Evolutionary conservation across 257 asterid genomes (phyloP), one percentile per base, ranked within the genome.

Genomic region (Solanum paucissectum): DNA sequence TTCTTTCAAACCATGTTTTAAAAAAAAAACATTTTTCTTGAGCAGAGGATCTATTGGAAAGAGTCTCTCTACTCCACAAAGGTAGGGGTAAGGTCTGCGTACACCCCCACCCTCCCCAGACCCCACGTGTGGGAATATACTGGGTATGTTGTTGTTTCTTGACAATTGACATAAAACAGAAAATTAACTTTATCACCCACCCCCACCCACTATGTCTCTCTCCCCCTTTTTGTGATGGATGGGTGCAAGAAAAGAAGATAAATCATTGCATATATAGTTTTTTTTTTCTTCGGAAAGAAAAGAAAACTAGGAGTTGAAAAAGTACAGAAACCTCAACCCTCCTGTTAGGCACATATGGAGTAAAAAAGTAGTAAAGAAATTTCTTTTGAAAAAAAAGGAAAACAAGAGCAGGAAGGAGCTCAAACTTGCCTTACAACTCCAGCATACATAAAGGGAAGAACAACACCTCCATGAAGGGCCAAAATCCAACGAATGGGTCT

Each of bases 401-500:
- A 79, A 79, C 64, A 25, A 9, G 40, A 72, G 73, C 75, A 86
- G 21, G 44, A 68, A 79, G 62, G 29, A 83, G 88, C 85, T 36
- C 77, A 88, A 79, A 87, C 91, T 90, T 90, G 90, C 99, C 99
- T 97, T 68, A 92, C 90, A 87, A 93, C 90, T 89, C 99, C 98
- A 93, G 95, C 94, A 91, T 89, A 95, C 69, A 92, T 85, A 87
- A 97, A 95, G 83, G 99, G 99, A 83, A 95, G 93, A 68, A 95
- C 92, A 55, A 81, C 90, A 84, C 94, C 95, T 89, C 99, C 99
- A 83, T 95, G 98, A 83, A 95, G 93, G 21, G 98, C 98, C 92
- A 97, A 91, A 90, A 97, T 92, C 99, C 99, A 97, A 90, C 99
- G 94, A 87, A 97, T 91, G 85, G 99, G 99, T 88, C 99, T 92